phyloP scores from a whole-genome alignment of 1,284 basidiomycete species.

The Acaromyces ingoldii region DNA sequence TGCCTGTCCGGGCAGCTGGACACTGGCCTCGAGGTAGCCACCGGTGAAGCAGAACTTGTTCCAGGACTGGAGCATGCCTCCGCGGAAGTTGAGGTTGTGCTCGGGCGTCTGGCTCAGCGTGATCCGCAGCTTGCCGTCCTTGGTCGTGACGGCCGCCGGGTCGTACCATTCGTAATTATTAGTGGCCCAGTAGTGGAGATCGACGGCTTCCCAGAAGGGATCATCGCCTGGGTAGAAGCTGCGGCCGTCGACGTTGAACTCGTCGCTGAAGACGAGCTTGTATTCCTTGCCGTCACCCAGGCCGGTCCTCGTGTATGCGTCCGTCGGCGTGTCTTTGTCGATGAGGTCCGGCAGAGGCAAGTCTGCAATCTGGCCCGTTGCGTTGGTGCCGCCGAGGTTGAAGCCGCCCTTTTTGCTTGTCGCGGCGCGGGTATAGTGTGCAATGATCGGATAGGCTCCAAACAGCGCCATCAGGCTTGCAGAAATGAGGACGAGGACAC shows the following conservation, averaged over 20 bases:
- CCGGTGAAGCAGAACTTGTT: conserved; percentile 94
- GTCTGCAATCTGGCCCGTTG: conserved; percentile 32
- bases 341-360: conserved; percentile 31
- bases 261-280: conserved; percentile 51
- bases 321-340: conserved; percentile 51
- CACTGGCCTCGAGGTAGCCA: conserved; percentile 71
- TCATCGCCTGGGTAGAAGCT: conserved; percentile 61
- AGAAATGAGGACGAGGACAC: conserved; percentile 55
- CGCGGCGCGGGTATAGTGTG: conserved; percentile 15
- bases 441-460: conserved; percentile 70
- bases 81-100: conserved; percentile 64
- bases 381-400: conserved; percentile 41
- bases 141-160: conserved; percentile 73
- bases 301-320: conserved; percentile 17
- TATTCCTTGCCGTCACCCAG: conserved; percentile 55
- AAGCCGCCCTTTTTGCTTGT: conserved; percentile 26
- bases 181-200: conserved; percentile 65
- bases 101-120: conserved; percentile 53
- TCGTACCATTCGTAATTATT: conserved; percentile 59
- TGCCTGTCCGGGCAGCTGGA: conserved; percentile 75
- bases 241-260: conserved; percentile 50
- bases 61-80: conserved; percentile 61
- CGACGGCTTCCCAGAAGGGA: conserved; percentile 68
- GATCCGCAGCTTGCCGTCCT: conserved; percentile 71
- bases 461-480: conserved; percentile 62